Percentiles rank a stretch among this genome's conserved stretches.
phyloP scores from a whole-genome alignment of 768 basidiomycete genomes.

The Candolleomyces aberdarensis region DNA sequence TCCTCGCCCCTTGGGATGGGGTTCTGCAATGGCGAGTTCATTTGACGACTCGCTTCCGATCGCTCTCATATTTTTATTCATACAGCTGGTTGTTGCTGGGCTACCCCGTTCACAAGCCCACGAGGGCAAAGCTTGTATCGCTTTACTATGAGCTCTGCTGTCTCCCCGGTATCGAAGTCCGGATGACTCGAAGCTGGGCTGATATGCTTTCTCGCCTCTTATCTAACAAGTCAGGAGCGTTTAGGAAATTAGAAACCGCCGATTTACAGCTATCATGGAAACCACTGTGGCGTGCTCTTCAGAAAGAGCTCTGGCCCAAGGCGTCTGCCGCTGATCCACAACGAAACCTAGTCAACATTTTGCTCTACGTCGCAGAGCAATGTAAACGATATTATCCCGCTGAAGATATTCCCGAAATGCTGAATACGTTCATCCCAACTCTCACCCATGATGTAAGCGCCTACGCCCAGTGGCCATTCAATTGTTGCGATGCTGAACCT shows the following conservation, averaged over 20 bases:
- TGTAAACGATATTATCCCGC: constrained; percentile 69
- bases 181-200: constrained; percentile 70
- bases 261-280: constrained; percentile 74
- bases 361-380: constrained; percentile 71
- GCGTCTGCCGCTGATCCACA: constrained; percentile 54
- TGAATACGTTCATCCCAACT: constrained; percentile 66
- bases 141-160: constrained; percentile 80
- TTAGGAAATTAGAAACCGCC: constrained; percentile 60
- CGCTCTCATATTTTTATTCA: not conserved
- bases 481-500: not conserved
- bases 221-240: constrained; percentile 58
- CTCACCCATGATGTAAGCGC: constrained; percentile 64
- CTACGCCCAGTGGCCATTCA: not conserved
- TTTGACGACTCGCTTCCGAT: not conserved
- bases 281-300: constrained; percentile 70
- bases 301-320: constrained; percentile 76
- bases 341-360: constrained; percentile 66
- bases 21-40: constrained; percentile 69
- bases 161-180: constrained; percentile 71
- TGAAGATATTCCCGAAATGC: constrained; percentile 65
- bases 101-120: constrained; percentile 69
- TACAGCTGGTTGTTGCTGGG: constrained; percentile 77
- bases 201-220: constrained; percentile 75
- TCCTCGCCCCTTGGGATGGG: constrained; percentile 75
- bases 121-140: constrained; percentile 68